phyloP scores from a whole-genome alignment of 1,139 yeast species.

The Zygosaccharomyces sapae region DNA sequence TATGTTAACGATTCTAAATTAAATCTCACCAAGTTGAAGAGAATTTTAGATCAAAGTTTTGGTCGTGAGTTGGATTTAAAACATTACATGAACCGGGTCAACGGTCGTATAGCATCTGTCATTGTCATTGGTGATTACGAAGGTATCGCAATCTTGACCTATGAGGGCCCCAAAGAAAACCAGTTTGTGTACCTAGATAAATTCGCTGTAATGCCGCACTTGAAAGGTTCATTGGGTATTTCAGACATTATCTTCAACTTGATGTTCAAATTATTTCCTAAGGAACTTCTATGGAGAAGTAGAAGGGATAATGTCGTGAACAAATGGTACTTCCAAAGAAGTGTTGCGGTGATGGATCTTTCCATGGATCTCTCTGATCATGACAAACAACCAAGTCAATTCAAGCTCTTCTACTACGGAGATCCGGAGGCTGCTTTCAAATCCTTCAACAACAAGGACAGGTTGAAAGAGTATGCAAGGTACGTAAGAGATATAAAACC shows the following conservation, averaged over 20 bases:
- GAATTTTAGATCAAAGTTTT: conserved; percentile 74
- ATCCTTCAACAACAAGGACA: conserved; percentile 17
- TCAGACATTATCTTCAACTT: conserved; percentile 90
- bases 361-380: conserved; percentile 43
- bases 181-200: conserved; percentile 73
- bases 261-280: conserved; percentile 62
- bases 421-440: conserved; percentile 21
- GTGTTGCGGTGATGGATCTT: conserved; percentile 51
- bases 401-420: conserved; percentile 35
- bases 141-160: conserved; percentile 89
- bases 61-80: conserved; percentile 60
- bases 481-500: conserved; percentile 36
- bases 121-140: conserved; percentile 91
- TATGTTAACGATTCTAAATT: conserved; percentile 37
- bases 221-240: conserved; percentile 89
- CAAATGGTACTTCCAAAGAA: conserved; percentile 95
- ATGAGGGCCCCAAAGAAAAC: conserved; percentile 47
- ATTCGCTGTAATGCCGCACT: conserved; percentile 76
- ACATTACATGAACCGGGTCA: conserved; percentile 62
- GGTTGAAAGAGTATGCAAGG: conserved; percentile 28
- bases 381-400: conserved; percentile 31
- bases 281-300: conserved; percentile 86
- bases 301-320: conserved; percentile 82
- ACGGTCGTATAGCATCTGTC: conserved; percentile 64
- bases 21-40: conserved; percentile 53